These are phyloP conservation scores for Hypoxylon sp. DNA, from an alignment of 2,329 filamentous ascomycete species.

Conservation along the genomic window DNA sequence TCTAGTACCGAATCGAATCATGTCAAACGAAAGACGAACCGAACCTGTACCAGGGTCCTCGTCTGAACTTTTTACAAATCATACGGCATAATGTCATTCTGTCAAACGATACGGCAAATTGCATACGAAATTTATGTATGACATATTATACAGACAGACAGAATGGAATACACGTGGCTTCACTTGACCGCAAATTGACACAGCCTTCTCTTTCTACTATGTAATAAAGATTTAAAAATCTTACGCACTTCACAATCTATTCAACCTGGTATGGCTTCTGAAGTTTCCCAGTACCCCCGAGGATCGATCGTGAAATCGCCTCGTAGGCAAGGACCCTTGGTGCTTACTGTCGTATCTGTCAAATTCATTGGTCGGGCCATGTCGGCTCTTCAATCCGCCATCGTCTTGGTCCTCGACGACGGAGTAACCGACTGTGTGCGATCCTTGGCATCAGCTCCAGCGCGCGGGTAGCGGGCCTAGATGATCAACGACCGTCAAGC, in stretches of 20 bases:
- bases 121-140: slow-evolving; percentile 3
- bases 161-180: no score
- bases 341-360: slow-evolving; percentile 19
- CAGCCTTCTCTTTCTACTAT: slow-evolving; percentile 6
- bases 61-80: slow-evolving; percentile 4
- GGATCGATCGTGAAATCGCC: slow-evolving; percentile 1
- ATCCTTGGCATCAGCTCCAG: slow-evolving; percentile 20
- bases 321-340: slow-evolving; percentile 13
- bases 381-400: slow-evolving; percentile 9
- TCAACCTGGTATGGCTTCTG: slow-evolving; percentile 12
- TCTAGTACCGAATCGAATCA: no score
- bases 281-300: slow-evolving; percentile 3
- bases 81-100: slow-evolving; percentile 8
- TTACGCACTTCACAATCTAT: slow-evolving; percentile 11
- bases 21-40: slow-evolving; percentile 18
- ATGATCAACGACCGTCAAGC: slow-evolving; percentile 24
- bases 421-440: slow-evolving; percentile 9
- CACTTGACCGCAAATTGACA: slow-evolving; percentile 12
- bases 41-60: slow-evolving; percentile 2
- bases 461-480: slow-evolving; percentile 16
- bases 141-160: slow-evolving; percentile 10
- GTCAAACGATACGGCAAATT: neutral
- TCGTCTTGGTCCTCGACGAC: slow-evolving; percentile 10
- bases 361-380: slow-evolving; percentile 2
- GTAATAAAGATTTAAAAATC: no score